Evolutionary conservation across 2,329 filamentous ascomycete species (phyloP), one percentile per base, ranked within the genome.

Genomic region (Diaporthe eres): DNA sequence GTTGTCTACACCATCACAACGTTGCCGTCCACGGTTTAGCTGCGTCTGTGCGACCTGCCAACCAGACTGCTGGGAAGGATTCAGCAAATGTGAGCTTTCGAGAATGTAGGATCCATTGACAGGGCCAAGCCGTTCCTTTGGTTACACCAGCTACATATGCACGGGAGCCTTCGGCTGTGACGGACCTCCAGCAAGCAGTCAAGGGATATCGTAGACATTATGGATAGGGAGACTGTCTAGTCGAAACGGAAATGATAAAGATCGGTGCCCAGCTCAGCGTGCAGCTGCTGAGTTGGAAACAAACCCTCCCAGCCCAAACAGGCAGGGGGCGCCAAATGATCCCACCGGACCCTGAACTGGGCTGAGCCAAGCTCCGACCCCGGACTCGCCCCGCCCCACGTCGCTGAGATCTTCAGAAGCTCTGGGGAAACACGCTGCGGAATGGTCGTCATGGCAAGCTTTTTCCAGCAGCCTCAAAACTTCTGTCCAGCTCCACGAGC

Each of bases 311-410:
- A 55, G 49, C 65, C 65, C 22, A 55, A 70, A 55, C 31, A 19
- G 65, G 65, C 65, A 70, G 47, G 34, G 42, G 31, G 19, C 2
- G 2, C 44, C 12, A 55, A 42, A 72, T 72, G 57, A 53, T 63
- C 34, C 58, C 34, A 63, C 57, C 37, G 49, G 65, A 70, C 65
- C 65, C 65, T 70, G 65, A 51, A 49, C 53, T 37, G 28, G 42
- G 55, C 72, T 58, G 51, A 55, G 39, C 49, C 42, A 65, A 49
- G 75, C 58, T 76, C 75, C 75, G 75, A 75, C 75, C 73, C 73
- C 75, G 75, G 75, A 76, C 65, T 71, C 44, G 58, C 53, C n/a
- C 61, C 31, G 61, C 61, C 71, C 68, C 60, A 74, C 70, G 63
- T 51, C 37, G 49, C 65, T 55, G 28, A 60, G 58, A 73, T 57